A percentile compares a stretch with the other conserved stretches of the same genome.
Conservation (phyloP, 2,329 filamentous ascomycete genomes). For the Massarina eburnea region DNA sequence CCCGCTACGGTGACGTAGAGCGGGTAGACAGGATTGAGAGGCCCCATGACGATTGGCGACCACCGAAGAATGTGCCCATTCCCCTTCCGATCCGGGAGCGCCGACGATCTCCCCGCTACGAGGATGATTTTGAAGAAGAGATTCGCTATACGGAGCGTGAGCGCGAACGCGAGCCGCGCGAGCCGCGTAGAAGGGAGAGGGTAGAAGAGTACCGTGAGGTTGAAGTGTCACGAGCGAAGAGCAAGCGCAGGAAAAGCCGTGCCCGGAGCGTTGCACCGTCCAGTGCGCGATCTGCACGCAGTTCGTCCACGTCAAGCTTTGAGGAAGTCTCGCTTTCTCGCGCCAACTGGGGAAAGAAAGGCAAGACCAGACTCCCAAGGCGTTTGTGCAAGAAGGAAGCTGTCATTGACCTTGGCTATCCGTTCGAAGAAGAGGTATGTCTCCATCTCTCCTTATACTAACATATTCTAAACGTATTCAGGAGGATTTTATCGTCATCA, state of each 20-base stretch:
- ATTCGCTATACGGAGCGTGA: constrained; percentile 48
- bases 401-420: constrained; percentile 81
- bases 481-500: constrained; percentile 79
- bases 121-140: constrained; percentile 67
- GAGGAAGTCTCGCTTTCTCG: constrained; percentile 41
- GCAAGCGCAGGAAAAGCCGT: constrained; percentile 26
- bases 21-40: not conserved
- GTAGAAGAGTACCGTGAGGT: constrained; percentile 52
- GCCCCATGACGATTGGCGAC: constrained; percentile 57
- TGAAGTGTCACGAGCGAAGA: constrained; percentile 51
- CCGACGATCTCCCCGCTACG: constrained; percentile 57
- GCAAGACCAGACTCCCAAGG: constrained; percentile 85
- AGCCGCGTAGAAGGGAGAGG: not conserved
- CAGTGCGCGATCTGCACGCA: constrained; percentile 25
- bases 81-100: constrained; percentile 60
- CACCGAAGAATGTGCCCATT: constrained; percentile 69
- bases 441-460: not conserved
- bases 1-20: constrained; percentile 59
- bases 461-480: constrained; percentile 46
- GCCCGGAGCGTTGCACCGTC: constrained; percentile 31
- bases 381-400: constrained; percentile 78
- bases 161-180: constrained; percentile 21
- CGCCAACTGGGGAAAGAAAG: constrained; percentile 58
- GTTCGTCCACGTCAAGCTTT: constrained; percentile 46
- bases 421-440: constrained; percentile 80